phyloP scores from a whole-genome alignment of 2,329 filamentous ascomycete species.

The Trichocomaceae sp. region DNA sequence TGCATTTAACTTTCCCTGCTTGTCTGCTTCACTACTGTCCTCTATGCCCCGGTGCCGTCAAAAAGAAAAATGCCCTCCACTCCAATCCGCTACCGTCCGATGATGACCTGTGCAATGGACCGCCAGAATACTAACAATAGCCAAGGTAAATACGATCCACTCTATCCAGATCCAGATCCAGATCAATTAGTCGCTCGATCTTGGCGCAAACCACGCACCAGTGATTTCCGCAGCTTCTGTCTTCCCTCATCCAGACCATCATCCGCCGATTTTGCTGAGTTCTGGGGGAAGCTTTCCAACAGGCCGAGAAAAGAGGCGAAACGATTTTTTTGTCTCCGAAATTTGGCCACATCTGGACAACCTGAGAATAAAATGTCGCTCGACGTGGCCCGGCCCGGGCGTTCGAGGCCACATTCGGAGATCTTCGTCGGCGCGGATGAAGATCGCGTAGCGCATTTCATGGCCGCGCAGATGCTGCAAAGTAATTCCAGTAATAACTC shows the following conservation, averaged over 20 bases:
- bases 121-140: constrained; percentile 2
- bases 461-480: constrained; percentile 7
- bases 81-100: constrained; percentile 9
- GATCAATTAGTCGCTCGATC: constrained; percentile 2
- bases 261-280: constrained; percentile 3
- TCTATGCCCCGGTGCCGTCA: background rate
- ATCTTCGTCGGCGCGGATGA: constrained; percentile 29
- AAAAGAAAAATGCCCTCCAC: background rate
- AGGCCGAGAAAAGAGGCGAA: constrained; percentile 42
- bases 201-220: constrained; percentile 4
- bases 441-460: constrained; percentile 27
- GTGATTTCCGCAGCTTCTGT: background rate
- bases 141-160: constrained; percentile 1
- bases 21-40: background rate
- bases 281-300: constrained; percentile 37
- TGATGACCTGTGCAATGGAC: constrained; percentile 5
- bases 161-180: constrained; percentile 5
- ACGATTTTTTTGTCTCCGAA: constrained; percentile 38
- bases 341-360: constrained; percentile 20
- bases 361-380: constrained; percentile 18
- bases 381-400: constrained; percentile 21
- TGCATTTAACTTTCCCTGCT: background rate
- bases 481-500: constrained; percentile 11
- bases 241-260: constrained; percentile 5
- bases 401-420: constrained; percentile 30